These are phyloP conservation scores for Zygnema circumcarinatum DNA, from an alignment of 139 green algal genomes.

Conservation along the genomic window DNA sequence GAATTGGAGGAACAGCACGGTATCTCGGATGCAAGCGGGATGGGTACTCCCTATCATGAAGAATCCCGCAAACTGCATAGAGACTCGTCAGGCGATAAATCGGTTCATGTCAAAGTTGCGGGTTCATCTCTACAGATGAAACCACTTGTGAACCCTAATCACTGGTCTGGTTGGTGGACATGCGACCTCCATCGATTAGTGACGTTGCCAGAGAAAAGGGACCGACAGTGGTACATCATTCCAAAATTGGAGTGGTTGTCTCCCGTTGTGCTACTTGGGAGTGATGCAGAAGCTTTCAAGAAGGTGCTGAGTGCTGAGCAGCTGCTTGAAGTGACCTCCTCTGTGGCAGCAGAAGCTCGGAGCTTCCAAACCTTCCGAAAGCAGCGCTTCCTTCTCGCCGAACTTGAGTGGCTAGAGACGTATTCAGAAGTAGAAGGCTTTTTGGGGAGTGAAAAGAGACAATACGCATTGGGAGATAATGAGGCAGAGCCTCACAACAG, in stretches of 20 bases:
- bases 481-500: too few relatives aligned
- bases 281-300: neutral
- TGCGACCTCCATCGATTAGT: constrained; percentile 14
- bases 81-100: neutral
- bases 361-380: neutral
- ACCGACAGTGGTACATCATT: constrained; percentile 34
- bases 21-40: too few relatives aligned
- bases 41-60: neutral
- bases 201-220: neutral
- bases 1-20: too few relatives aligned
- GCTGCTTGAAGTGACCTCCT: neutral
- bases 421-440: too few relatives aligned
- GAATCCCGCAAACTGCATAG: neutral
- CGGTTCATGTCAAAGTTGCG: neutral
- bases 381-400: neutral
- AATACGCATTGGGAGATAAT: too few relatives aligned
- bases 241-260: constrained; percentile 40
- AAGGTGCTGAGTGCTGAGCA: neutral
- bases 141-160: neutral
- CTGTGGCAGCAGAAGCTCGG: neutral
- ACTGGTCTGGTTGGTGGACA: constrained; percentile 49
- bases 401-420: neutral
- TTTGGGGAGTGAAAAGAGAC: too few relatives aligned
- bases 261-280: neutral
- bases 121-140: neutral